Percentiles rank a stretch among this genome's conserved stretches.
Evolutionary conservation across 2,329 filamentous ascomycete genomes (phyloP).

Genomic region (Fonsecaea pedrosoi): DNA sequence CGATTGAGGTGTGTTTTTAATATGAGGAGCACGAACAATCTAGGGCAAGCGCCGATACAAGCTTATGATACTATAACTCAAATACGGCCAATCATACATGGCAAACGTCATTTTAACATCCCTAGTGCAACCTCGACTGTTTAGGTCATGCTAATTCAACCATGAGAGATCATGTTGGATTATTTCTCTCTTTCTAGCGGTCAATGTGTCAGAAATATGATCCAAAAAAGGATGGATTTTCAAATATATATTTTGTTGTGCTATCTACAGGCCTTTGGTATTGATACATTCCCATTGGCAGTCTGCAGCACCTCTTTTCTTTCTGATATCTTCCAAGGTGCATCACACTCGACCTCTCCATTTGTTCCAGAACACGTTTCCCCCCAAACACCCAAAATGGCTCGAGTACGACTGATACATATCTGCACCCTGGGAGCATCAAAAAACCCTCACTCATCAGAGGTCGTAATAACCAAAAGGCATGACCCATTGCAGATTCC

Average conservation of each 20-base stretch:
- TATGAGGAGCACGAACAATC: not conserved
- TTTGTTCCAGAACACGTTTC: not conserved
- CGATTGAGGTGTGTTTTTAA: not conserved
- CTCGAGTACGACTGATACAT: not conserved
- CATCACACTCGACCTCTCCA: conserved; percentile 10
- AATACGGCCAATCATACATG: not conserved
- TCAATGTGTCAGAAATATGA: too few relatives aligned
- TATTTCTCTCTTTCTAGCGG: too few relatives aligned
- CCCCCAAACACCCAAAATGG: conserved; percentile 12
- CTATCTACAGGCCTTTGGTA: conserved; percentile 28
- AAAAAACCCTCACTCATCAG: conserved; percentile 23
- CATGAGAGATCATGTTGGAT: not conserved
- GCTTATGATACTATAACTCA: not conserved
- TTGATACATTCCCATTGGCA: conserved; percentile 32
- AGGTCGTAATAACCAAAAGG: conserved; percentile 29
- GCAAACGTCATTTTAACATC: not conserved
- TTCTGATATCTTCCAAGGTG: conserved; percentile 12
- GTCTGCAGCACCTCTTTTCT: conserved; percentile 21
- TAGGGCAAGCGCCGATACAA: not conserved
- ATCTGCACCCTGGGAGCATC: not conserved
- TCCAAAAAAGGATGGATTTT: not conserved
- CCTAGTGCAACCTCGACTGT: not conserved
- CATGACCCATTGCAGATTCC: conserved; percentile 13
- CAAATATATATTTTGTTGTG: conserved; percentile 23
- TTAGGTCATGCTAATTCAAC: not conserved